These are phyloP conservation scores for Vitis hybrid DNA, from an alignment of 177 flowering plant species.

Conservation along the genomic window DNA sequence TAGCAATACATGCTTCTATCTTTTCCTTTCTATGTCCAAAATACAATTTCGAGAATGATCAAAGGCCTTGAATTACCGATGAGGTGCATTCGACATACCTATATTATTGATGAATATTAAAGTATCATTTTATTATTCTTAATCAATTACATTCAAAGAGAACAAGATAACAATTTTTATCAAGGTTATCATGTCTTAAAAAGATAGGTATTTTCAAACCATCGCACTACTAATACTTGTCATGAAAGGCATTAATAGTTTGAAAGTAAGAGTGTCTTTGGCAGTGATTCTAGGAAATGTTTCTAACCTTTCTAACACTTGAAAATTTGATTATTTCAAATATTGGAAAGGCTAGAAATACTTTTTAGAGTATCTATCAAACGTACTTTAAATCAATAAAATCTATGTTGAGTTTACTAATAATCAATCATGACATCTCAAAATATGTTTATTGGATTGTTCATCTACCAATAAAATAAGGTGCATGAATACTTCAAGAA, in stretches of 20 bases:
- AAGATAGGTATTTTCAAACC: too few species aligned
- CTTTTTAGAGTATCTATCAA: too few species aligned
- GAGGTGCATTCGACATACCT: slow-evolving; percentile 63
- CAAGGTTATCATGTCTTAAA: too few species aligned
- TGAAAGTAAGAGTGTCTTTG: not conserved
- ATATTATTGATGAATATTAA: not conserved
- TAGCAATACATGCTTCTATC: slow-evolving; percentile 34
- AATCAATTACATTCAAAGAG: too few species aligned
- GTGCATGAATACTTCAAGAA: not conserved
- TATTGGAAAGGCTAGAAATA: too few species aligned
- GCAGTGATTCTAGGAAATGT: too few species aligned
- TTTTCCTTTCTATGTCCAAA: slow-evolving; percentile 39
- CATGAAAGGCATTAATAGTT: not conserved
- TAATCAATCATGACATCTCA: slow-evolving; percentile 48
- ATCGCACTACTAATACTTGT: too few species aligned
- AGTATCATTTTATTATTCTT: not conserved
- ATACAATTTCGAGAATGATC: slow-evolving; percentile 26
- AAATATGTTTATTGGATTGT: slow-evolving; percentile 44
- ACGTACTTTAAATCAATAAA: not conserved
- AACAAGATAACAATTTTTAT: too few species aligned
- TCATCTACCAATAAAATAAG: slow-evolving; percentile 12
- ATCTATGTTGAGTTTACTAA: slow-evolving; percentile 25
- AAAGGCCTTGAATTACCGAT: slow-evolving; percentile 44
- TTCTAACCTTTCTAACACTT: too few species aligned
- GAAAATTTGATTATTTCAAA: too few species aligned